Percentiles rank a stretch among this genome's conserved stretches.
Conservation (phyloP, 495 filamentous ascomycete species). For the Daldinia decipiens region DNA sequence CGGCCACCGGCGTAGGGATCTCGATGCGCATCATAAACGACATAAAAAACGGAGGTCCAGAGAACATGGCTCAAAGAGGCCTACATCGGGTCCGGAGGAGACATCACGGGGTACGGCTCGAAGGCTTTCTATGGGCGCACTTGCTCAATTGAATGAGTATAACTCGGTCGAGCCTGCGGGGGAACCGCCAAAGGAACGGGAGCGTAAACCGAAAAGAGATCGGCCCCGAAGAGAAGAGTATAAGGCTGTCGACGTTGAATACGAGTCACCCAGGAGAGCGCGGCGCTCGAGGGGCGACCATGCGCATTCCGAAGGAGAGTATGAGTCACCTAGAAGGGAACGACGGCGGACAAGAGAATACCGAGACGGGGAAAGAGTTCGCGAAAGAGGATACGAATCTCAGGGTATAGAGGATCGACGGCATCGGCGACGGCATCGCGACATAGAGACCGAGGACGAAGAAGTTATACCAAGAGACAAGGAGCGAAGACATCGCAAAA, state of each 20-base stretch:
- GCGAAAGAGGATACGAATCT: constrained; percentile 45
- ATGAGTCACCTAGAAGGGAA: constrained; percentile 41
- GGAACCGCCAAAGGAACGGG: constrained; percentile 41
- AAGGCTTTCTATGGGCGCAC: constrained; percentile 64
- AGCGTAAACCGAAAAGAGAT: constrained; percentile 37
- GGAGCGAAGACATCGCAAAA: constrained; percentile 50
- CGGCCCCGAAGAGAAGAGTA: constrained; percentile 37
- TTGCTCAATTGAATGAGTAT: constrained; percentile 69
- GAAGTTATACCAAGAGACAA: constrained; percentile 43
- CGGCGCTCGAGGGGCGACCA: constrained; percentile 30
- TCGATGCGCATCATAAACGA: constrained; percentile 40
- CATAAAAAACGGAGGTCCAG: constrained; percentile 45
- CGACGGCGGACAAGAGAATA: constrained; percentile 49
- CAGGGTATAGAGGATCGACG: constrained; percentile 48
- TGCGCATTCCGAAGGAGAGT: constrained; percentile 18
- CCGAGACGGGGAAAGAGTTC: constrained; percentile 41
- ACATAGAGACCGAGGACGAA: constrained; percentile 32
- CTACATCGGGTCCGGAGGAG: constrained; percentile 33
- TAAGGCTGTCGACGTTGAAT: constrained; percentile 35
- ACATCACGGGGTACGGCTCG: constrained; percentile 35
- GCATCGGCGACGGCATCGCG: constrained; percentile 45
- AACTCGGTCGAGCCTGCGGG: constrained; percentile 54
- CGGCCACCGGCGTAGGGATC: constrained; percentile 44
- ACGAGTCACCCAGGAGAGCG: constrained; percentile 41
- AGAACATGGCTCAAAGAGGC: constrained; percentile 38